phyloP scores from a whole-genome alignment of 345 rosid genomes.

The Linum lewisii region DNA sequence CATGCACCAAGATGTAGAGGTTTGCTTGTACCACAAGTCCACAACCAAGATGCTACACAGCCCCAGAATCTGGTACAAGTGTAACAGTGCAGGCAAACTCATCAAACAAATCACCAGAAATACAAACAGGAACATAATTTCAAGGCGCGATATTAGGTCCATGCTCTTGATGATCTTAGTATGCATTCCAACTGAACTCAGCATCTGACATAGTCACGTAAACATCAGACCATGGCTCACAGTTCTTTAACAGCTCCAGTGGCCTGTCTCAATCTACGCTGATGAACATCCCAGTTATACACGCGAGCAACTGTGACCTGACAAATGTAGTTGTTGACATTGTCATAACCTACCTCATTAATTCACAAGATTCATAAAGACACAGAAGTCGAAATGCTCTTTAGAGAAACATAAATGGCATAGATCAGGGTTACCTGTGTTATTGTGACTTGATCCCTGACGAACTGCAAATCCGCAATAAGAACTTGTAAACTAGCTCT shows the following conservation, averaged over 20 bases:
- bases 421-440: slow-evolving; percentile 49
- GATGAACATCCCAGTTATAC: slow-evolving; percentile 91
- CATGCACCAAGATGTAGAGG: slow-evolving; percentile 3
- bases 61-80: slow-evolving; percentile 4
- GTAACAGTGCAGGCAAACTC: slow-evolving; percentile 2
- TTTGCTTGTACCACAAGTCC: neutral
- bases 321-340: neutral
- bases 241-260: slow-evolving; percentile 29
- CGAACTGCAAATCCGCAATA: slow-evolving; percentile 72
- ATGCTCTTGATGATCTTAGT: slow-evolving; percentile 7
- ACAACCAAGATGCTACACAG: neutral
- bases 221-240: slow-evolving; percentile 25
- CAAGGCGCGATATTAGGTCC: slow-evolving; percentile 9
- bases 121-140: slow-evolving; percentile 7
- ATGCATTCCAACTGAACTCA: slow-evolving; percentile 1
- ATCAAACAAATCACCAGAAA: neutral
- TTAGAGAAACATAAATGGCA: neutral
- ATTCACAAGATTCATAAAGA: neutral
- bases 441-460: slow-evolving; percentile 92
- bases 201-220: neutral
- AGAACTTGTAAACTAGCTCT: slow-evolving; percentile 93
- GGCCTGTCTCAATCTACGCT: slow-evolving; percentile 57
- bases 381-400: neutral
- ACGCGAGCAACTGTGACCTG: slow-evolving; percentile 87
- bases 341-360: neutral